Evolutionary conservation across 805 yeast genomes (phyloP), one percentile per base, ranked within the genome.

Genomic region (Cyberlindnera mycetangii): DNA sequence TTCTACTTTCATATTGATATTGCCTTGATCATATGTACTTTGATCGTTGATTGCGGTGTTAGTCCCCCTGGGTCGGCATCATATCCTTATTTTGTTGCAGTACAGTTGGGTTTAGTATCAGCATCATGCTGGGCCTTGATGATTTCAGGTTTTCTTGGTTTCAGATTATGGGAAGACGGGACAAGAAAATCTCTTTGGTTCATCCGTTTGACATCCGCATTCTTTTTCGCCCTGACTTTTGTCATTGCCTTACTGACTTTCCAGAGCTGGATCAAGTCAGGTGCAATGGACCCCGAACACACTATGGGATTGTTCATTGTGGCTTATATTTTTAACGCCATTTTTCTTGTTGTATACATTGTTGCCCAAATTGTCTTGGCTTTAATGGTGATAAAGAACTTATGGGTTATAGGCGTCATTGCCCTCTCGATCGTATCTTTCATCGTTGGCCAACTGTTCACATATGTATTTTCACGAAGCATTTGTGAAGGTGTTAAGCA

Each of bases 111-210:
- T 0, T 56, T 87, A 16, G 74, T 85, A 0, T 80, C 89, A 11
- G 83, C 86, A 0, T 74, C 82, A 27, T 85, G 95, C 58, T 72
- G 83, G 71, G 66, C 85, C 32, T 63, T 92, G 42, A 67, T 86
- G 59, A 70, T 79, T 42, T 83, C 84, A 48, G 97, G 97, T 4
- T 60, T 93, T 5, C 65, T 89, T 16, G 90, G 92, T 16, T 89
- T 89, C 63, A 93, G 89, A 63, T 66, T 90, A 28, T 93, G 96
- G 95, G 97, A 90, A 63, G 99, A 92, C 64, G 97, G 97, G 16
- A 84, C 96, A 1, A 59, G 63, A 15, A 69, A 60, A 45, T 81
- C 96, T 1, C 74, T 87, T 71, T 66, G 78, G 61, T 59, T 71
- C 4, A 63, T 85, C 33, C 71, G 88, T 47, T 39, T 72, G 3